These are phyloP conservation scores for Arthrobotrys musiformis DNA, from an alignment of 2,329 filamentous ascomycete genomes.

Conservation along the genomic window DNA sequence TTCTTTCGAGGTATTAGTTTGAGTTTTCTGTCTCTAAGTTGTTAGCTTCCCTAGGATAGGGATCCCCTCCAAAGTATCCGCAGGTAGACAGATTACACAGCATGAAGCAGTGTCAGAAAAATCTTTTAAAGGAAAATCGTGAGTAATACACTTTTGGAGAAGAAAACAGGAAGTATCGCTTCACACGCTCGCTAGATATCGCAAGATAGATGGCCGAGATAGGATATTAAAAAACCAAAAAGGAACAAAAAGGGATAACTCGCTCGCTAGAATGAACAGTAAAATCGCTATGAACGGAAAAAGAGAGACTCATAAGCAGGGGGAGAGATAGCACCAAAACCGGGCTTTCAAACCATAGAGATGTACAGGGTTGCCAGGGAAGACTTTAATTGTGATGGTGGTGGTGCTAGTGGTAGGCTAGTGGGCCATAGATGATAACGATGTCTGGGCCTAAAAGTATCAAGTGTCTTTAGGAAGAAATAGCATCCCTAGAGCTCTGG, in stretches of 20 bases:
- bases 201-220: conserved; percentile 28
- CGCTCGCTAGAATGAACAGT: conserved; percentile 39
- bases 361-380: background rate
- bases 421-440: background rate
- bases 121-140: conserved; percentile 19
- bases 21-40: conserved; percentile 11
- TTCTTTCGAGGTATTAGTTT: background rate
- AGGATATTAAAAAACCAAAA: conserved; percentile 1
- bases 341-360: background rate
- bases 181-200: conserved; percentile 50
- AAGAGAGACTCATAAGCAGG: conserved; percentile 19
- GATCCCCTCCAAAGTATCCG: background rate
- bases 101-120: background rate
- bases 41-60: background rate
- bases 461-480: conserved; percentile 17
- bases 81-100: background rate
- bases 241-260: conserved; percentile 10
- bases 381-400: background rate
- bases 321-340: background rate
- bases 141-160: conserved; percentile 43
- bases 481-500: conserved; percentile 37
- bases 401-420: no score
- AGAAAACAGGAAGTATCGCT: conserved; percentile 26
- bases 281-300: background rate
- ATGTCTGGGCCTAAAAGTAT: background rate